Percentiles rank a stretch among this genome's conserved stretches.
Conservation (phyloP, 2,329 filamentous ascomycete species). For the Claviceps fusiformis region DNA sequence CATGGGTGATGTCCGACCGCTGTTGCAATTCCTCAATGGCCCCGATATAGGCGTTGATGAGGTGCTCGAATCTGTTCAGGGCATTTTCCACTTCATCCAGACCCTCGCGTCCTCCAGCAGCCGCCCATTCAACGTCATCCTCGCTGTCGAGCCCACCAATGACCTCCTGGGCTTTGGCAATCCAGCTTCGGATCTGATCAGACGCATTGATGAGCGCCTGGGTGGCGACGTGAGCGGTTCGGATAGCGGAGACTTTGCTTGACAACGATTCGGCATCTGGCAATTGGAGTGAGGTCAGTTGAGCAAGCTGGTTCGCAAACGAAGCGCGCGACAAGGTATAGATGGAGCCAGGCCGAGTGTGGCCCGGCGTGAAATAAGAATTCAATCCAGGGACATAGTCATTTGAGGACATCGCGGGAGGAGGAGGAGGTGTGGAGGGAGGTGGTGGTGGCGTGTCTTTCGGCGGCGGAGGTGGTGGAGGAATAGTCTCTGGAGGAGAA, state of each 20-base stretch:
- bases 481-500: background rate
- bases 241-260: slow-evolving; percentile 70
- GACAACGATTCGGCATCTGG: slow-evolving; percentile 76
- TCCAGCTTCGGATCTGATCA: slow-evolving; percentile 89
- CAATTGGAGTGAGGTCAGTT: slow-evolving; percentile 79
- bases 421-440: slow-evolving; percentile 12
- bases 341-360: slow-evolving; percentile 67
- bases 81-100: slow-evolving; percentile 60
- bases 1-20: slow-evolving; percentile 58
- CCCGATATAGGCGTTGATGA: slow-evolving; percentile 84
- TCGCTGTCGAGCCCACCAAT: slow-evolving; percentile 82
- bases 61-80: slow-evolving; percentile 70
- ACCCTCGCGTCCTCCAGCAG: slow-evolving; percentile 69
- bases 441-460: slow-evolving; percentile 25
- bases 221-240: slow-evolving; percentile 71
- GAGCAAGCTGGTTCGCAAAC: slow-evolving; percentile 84
- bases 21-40: slow-evolving; percentile 87
- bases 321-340: slow-evolving; percentile 87
- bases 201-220: slow-evolving; percentile 74
- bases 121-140: slow-evolving; percentile 96
- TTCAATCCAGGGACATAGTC: slow-evolving; percentile 37
- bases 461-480: slow-evolving; percentile 20
- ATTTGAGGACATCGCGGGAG: slow-evolving; percentile 18
- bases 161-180: slow-evolving; percentile 80
- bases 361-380: slow-evolving; percentile 53